phyloP scores from a whole-genome alignment of 2,329 filamentous ascomycete genomes.

The Ampelomyces quisqualis region DNA sequence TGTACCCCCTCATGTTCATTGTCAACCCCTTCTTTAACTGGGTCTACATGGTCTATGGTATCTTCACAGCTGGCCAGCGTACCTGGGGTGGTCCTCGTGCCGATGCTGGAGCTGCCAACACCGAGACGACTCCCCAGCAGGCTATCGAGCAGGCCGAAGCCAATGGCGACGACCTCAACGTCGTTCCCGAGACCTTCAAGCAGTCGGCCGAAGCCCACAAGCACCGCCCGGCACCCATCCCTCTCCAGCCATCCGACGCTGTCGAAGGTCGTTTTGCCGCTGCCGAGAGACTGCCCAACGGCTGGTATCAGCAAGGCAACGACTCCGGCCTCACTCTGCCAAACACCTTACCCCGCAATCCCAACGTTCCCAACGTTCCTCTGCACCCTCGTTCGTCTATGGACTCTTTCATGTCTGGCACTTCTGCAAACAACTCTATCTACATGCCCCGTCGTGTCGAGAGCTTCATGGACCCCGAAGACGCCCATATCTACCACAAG shows the following conservation, averaged over 20 bases:
- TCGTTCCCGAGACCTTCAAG: slow-evolving; percentile 82
- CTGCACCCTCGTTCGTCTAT: slow-evolving; percentile 63
- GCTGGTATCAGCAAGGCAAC: slow-evolving; percentile 69
- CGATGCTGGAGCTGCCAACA: slow-evolving; percentile 79
- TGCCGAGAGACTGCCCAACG: slow-evolving; percentile 65
- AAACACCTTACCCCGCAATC: slow-evolving; percentile 50
- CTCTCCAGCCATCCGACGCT: slow-evolving; percentile 70
- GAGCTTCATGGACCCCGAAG: slow-evolving; percentile 76
- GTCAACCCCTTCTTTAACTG: slow-evolving; percentile 97
- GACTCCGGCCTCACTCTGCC: slow-evolving; percentile 64
- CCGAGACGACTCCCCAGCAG: slow-evolving; percentile 72
- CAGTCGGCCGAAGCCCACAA: slow-evolving; percentile 54
- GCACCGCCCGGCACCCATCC: slow-evolving; percentile 54
- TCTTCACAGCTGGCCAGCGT: slow-evolving; percentile 88
- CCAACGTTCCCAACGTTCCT: slow-evolving; percentile 48
- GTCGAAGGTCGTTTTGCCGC: slow-evolving; percentile 78
- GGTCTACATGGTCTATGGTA: slow-evolving; percentile 97
- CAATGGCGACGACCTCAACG: slow-evolving; percentile 82
- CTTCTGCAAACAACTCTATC: slow-evolving; percentile 60
- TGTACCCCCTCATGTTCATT: slow-evolving; percentile 94
- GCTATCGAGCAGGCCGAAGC: slow-evolving; percentile 80
- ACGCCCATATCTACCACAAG: slow-evolving; percentile 70
- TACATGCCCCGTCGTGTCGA: slow-evolving; percentile 69
- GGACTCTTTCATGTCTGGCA: slow-evolving; percentile 63
- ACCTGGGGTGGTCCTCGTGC: slow-evolving; percentile 95